These are phyloP conservation scores for Colletotrichum chrysophilum DNA, from an alignment of 2,329 filamentous ascomycete species.

Conservation along the genomic window DNA sequence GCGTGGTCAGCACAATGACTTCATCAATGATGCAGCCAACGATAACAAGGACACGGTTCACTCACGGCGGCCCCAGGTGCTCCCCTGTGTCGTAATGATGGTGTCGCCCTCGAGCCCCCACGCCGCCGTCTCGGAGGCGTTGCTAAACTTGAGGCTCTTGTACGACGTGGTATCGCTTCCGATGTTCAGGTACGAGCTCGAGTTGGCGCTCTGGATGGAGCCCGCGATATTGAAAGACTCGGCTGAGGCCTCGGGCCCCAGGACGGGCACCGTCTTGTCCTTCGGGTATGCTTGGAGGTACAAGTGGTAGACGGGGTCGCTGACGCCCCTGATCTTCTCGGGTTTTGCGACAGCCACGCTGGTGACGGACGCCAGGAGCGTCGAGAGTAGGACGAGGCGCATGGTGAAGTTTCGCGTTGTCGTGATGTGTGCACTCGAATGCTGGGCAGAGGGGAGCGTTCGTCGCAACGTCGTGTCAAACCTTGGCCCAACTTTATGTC, in stretches of 20 bases:
- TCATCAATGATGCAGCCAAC: neutral
- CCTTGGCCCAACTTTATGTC: neutral
- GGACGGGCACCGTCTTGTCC: constrained; percentile 49
- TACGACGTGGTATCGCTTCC: constrained; percentile 50
- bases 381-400: constrained; percentile 14
- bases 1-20: constrained; percentile 8
- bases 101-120: constrained; percentile 55
- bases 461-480: neutral
- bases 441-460: no score
- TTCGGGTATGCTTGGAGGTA: constrained; percentile 54
- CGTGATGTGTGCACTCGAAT: neutral
- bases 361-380: neutral
- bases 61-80: constrained; percentile 47
- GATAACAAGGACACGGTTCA: neutral
- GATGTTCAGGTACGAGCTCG: constrained; percentile 53
- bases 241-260: constrained; percentile 54
- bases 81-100: constrained; percentile 49
- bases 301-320: constrained; percentile 55
- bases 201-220: constrained; percentile 55
- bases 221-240: constrained; percentile 55
- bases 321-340: constrained; percentile 55
- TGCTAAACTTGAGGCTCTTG: constrained; percentile 54
- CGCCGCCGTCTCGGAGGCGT: constrained; percentile 45
- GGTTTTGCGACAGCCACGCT: constrained; percentile 39
- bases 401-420: neutral